Base-by-base conservation (phyloP, 1,139 yeast species). In the Blastobotrys elegans region DNA sequence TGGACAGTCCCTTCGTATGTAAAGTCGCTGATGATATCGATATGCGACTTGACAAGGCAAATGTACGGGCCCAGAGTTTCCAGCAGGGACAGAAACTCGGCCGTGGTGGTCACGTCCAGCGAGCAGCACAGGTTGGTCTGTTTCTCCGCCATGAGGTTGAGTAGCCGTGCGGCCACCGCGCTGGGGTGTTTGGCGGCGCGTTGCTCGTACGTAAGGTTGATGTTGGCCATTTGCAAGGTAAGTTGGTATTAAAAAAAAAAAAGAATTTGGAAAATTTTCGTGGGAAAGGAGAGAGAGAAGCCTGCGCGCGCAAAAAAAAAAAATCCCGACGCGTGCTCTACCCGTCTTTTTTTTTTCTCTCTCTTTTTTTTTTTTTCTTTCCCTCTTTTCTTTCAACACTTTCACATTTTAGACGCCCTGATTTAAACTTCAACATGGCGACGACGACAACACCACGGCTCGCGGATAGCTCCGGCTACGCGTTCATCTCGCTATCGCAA, bases 91-190 rank as follows among this genome's bases (percentile, higher is more conserved):
- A 94, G 73, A 49, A 94, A 76, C 61, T 90, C 96, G 5, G 64
- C 63, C 4, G 97, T 88, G 34, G 85, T 80, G 51, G 79, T 77
- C 18, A 92, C 95, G 65, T 94, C 99, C 20, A 90, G 79, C n/a
- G 97, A 89, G 17, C 97, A 97, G 72, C 98, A 94, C 51, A 94
- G 75, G 60, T 92, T 94, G 50, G 96, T 78, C 65, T 87, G 72
- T 67, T 94, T 94, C 40, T 70, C 64, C 46, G 83, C 88, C 86
- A 90, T 89, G 40, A 90, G 74, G 26, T 67, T 68, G 52, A 94
- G 74, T 43, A 94, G 77, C 53, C 87, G 79, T 48, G 77, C 70
- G 1, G 96, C 97, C 18, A 92, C 83, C 1, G 92, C 83, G 17
- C 95, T 84, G 1, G 79, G 69, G 61, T 88, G 96, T 6, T 68